Evolutionary conservation across 192 early-diverging fungal genomes (phyloP).

Genomic region (Linnemannia zychae): DNA sequence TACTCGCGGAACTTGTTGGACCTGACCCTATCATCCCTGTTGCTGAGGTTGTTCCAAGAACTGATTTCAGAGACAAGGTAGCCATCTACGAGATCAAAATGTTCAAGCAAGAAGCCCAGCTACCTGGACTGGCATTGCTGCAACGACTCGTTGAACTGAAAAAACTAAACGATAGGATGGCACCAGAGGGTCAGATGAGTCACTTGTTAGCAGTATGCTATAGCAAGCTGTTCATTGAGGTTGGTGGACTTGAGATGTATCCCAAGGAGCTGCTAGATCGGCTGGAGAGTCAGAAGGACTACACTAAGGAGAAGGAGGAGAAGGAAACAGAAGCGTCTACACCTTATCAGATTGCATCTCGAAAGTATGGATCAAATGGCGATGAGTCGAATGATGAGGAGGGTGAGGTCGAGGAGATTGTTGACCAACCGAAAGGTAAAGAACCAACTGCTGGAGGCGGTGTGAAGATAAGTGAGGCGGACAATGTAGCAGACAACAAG

Average conservation of each 20-base stretch:
- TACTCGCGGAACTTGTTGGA: constrained; percentile 45
- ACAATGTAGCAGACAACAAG: neutral
- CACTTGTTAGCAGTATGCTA: constrained; percentile 47
- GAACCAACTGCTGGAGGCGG: neutral
- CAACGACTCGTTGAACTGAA: constrained; percentile 47
- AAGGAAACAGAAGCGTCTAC: neutral
- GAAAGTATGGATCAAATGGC: neutral
- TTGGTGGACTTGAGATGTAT: constrained; percentile 47
- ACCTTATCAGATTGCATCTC: neutral
- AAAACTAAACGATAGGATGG: constrained; percentile 55
- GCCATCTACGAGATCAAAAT: constrained; percentile 46
- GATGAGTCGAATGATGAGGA: constrained; percentile 26
- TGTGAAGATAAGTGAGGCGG: neutral
- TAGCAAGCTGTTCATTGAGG: constrained; percentile 50
- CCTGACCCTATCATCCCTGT: constrained; percentile 30
- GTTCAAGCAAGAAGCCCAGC: constrained; percentile 41
- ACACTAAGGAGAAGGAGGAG: neutral
- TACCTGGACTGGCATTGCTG: constrained; percentile 25
- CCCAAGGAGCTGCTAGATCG: constrained; percentile 48
- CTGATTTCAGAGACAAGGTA: constrained; percentile 49
- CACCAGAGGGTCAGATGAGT: constrained; percentile 46
- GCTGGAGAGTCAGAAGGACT: constrained; percentile 11
- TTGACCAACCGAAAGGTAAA: neutral
- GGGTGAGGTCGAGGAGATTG: constrained; percentile 9
- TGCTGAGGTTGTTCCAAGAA: constrained; percentile 50